Percentiles rank a stretch among this genome's conserved stretches.
phyloP scores from a whole-genome alignment of 2,329 filamentous ascomycete genomes.

The Aspergillus ustus region DNA sequence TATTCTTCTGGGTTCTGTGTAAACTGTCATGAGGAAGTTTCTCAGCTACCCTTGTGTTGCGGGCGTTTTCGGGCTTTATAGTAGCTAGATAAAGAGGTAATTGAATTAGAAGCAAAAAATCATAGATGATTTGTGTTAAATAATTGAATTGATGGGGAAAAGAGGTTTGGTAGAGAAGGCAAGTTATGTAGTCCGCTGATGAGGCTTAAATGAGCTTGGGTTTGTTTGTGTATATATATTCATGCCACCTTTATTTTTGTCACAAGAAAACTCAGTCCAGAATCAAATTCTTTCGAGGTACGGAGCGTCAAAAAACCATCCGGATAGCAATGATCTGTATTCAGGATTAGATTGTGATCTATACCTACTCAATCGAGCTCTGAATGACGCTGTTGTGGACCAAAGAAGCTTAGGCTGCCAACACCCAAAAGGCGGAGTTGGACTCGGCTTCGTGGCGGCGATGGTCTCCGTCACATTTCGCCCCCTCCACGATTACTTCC shows the following conservation, averaged over 20 bases:
- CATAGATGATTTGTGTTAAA: background rate
- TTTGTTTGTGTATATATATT: background rate
- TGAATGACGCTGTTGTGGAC: background rate
- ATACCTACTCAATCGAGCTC: background rate
- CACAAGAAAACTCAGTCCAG: background rate
- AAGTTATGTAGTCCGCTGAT: background rate
- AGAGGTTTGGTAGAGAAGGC: background rate
- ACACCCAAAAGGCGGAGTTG: conserved; percentile 9
- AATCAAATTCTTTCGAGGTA: background rate
- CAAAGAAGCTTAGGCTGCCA: conserved; percentile 15
- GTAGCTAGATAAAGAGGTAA: background rate
- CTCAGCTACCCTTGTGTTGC: background rate
- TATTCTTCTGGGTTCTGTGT: background rate
- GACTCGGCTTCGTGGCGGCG: conserved; percentile 3
- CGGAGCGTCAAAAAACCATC: background rate
- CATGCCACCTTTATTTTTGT: too few relatives aligned
- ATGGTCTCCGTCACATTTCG: conserved; percentile 17
- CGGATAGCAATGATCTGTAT: background rate
- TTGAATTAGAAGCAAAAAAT: background rate
- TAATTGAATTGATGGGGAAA: background rate
- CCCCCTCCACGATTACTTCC: conserved; percentile 16
- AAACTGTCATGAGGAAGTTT: background rate
- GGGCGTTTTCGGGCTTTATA: background rate
- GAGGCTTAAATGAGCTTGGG: background rate
- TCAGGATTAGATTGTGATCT: background rate